Evolutionary conservation across 73 alveolate genomes (phyloP).

Genomic region (Durusdinium trenchii): DNA sequence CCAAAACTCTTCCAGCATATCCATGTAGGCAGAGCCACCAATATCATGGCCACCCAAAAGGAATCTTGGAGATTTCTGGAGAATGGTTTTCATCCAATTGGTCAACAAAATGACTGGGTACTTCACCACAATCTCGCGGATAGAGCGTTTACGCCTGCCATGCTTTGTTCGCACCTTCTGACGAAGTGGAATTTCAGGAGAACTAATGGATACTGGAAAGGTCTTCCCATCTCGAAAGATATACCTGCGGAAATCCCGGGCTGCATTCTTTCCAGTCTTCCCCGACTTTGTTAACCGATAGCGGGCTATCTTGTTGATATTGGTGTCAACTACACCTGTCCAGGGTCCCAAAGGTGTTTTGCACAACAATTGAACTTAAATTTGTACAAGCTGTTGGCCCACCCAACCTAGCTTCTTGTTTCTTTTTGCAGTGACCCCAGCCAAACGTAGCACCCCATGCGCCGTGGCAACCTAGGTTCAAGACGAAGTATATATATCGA

Average conservation of each 20-base stretch:
- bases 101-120: background rate
- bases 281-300: background rate
- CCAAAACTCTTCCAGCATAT: background rate
- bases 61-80: background rate
- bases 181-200: background rate
- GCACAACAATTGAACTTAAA: background rate
- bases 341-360: background rate
- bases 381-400: background rate
- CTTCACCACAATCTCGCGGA: background rate
- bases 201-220: background rate
- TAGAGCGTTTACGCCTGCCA: background rate
- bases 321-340: background rate
- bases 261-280: background rate
- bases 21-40: background rate
- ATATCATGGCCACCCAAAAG: background rate
- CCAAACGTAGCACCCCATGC: background rate
- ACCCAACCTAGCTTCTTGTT: background rate
- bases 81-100: background rate
- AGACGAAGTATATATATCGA: background rate
- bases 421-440: background rate
- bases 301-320: background rate
- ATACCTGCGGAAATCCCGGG: background rate
- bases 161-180: background rate
- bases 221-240: background rate
- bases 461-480: background rate